Base-by-base conservation (phyloP, 2,329 filamentous ascomycete genomes). In the Epichloe amarillans region DNA sequence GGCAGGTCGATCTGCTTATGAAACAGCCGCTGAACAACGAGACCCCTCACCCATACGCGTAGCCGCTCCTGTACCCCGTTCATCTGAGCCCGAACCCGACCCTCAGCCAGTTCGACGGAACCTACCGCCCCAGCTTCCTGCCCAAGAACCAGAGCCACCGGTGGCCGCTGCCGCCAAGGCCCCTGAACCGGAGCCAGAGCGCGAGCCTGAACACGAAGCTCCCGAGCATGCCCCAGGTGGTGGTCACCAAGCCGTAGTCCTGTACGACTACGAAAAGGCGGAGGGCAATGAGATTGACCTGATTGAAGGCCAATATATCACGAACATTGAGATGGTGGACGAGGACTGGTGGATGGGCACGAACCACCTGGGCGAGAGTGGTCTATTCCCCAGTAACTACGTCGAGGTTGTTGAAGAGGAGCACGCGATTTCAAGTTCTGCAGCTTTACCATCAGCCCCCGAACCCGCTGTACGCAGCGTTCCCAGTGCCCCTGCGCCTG, bases 261-360 rank as follows among this genome's bases (percentile, higher is more conserved):
- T 93, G 61, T 98, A 93, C 65, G 93, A 98, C 64, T 98, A 98
- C 63, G 91, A 96, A 61, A 96, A 94, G 70, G 89, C 89, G 1
- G 93, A 98, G 67, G 90, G 95, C 58, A 98, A 98, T 62, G 93
- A 98, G 69, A 80, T 98, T 52, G 89, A 95, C 57, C 77, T 98
- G 17, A 76, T 79, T 26, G 93, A 98, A 69, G 90, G 90, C 55
- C 87, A 96, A 61, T 80, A 83, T 56, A 84, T 98, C 38, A 89
- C 79, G 23, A 84, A 95, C 64, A 95, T 98, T 61, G 88, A 97
- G 55, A 94, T 94, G 86, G 88, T 98, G 2, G 93, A 97, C 60
- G 86, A 94, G 48, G 91, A 98, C 64, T 98, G 93, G 93, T 98
- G 93, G 93, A 86, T 95, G 79, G 93, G 94, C 42, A 87, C 85